Percentiles rank a stretch among this genome's conserved stretches.
These are phyloP conservation scores for Moricandia arvensis DNA, from an alignment of 345 rosid species.

Conservation along the genomic window DNA sequence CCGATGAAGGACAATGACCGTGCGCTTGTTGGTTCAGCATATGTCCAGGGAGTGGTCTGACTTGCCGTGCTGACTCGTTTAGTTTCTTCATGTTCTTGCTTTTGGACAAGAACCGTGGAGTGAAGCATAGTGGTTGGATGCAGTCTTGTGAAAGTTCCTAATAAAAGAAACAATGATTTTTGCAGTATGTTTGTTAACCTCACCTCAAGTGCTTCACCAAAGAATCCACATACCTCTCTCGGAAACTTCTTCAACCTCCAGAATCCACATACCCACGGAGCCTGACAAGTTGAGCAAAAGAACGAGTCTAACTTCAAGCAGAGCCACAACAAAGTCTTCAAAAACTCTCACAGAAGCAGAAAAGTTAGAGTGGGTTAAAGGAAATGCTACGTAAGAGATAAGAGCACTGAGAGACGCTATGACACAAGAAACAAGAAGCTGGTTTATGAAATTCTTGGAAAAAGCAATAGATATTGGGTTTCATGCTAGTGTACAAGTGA, in stretches of 20 bases:
- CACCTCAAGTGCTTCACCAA: constrained; percentile 67
- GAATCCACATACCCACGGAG: constrained; percentile 39
- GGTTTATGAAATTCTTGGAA: constrained; percentile 88
- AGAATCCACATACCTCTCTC: constrained; percentile 62
- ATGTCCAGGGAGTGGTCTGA: constrained; percentile 69
- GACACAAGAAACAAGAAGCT: constrained; percentile 56
- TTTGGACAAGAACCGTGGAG: constrained; percentile 51
- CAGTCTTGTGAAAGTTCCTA: constrained; percentile 24
- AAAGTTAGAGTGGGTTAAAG: constrained; percentile 78
- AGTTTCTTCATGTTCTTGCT: constrained; percentile 40
- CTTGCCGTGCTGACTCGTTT: constrained; percentile 40
- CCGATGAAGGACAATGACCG: constrained; percentile 90
- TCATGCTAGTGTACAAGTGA: constrained; percentile 39
- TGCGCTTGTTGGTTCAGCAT: constrained; percentile 83
- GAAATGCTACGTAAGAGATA: constrained; percentile 54
- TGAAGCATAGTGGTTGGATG: constrained; percentile 60
- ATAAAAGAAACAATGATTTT: constrained; percentile 17
- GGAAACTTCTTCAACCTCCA: constrained; percentile 74
- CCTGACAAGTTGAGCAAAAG: constrained; percentile 45
- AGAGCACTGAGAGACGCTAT: constrained; percentile 53
- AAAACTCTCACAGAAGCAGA: constrained; percentile 44
- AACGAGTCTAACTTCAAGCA: constrained; percentile 23
- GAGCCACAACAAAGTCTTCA: constrained; percentile 39
- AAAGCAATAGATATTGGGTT: constrained; percentile 65
- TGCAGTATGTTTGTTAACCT: constrained; percentile 77